Evolutionary conservation across 140 eudicot species (phyloP), one percentile per base, ranked within the genome.

Genomic region (Stevia rebaudiana): DNA sequence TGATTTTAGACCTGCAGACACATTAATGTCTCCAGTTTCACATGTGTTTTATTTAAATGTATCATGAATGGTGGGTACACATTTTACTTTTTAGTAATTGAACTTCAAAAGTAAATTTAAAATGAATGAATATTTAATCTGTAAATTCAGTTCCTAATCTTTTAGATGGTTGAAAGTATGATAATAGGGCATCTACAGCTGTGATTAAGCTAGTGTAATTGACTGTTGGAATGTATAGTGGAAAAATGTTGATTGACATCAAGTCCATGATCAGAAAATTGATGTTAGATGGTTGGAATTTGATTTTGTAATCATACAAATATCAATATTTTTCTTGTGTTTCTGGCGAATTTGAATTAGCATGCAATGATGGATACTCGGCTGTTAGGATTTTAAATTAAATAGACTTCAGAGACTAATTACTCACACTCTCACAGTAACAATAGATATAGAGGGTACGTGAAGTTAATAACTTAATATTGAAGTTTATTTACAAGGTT

Each of bases 361-460:
- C 15, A 39, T 54, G 50, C 47, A 62, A 62, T 70, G 33, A 46
- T 46, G 28, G 75, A 70, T 42, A 28, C 53, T 24, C 54, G 1
- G 33, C 33, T 28, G 2, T 28, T 28, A 28, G 33, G 33, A 28
- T 28, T 28, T 28, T 28, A 28, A 28, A 28, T 28, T 28, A 28
- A 2, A 28, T 28, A 28, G 2, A 28, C 4, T 28, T 28, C 33
- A 28, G 33, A 28, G 33, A 28, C 33, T 28, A 28, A 28, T 28
- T 28, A 28, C 33, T 28, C 33, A 28, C 3, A 4, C 3, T 28
- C 33, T 28, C 33, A 28, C 3, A 4, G 33, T 28, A 28, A 4
- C 33, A 28, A 28, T 28, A 28, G 2, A 28, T 28, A 28, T 28
- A 1, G 33, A 28, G 33, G 33, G 2, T 28, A 28, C 4, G 4